These are phyloP conservation scores for Leccinum uliginosum DNA, from an alignment of 768 basidiomycete genomes.

Conservation along the genomic window DNA sequence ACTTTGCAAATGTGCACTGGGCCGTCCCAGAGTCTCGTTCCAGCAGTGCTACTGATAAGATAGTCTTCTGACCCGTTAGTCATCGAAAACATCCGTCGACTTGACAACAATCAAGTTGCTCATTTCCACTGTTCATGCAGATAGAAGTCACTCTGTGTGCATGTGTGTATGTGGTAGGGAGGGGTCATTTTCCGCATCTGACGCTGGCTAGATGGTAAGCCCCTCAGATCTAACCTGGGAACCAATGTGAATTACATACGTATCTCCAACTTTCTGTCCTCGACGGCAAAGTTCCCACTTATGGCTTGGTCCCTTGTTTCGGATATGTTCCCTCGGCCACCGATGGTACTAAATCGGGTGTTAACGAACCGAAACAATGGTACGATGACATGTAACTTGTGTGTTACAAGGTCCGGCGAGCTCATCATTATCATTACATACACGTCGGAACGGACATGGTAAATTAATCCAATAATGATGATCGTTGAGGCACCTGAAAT, in stretches of 20 bases:
- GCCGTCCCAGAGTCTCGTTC: not conserved
- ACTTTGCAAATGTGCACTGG: not conserved
- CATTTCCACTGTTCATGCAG: not conserved
- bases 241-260: not conserved
- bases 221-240: not conserved
- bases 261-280: slow-evolving; percentile 2
- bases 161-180: not conserved
- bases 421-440: slow-evolving; percentile 9
- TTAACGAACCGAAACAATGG: slow-evolving; percentile 23
- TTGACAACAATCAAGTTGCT: slow-evolving; percentile 20
- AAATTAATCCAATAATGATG: not conserved
- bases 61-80: slow-evolving; percentile 6
- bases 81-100: slow-evolving; percentile 8
- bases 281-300: slow-evolving; percentile 4
- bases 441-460: not conserved
- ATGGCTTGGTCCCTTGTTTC: slow-evolving; percentile 15
- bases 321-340: slow-evolving; percentile 5
- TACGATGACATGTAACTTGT: slow-evolving; percentile 14
- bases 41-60: not conserved
- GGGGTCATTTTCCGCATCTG: not conserved
- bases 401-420: slow-evolving; percentile 2
- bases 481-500: not conserved
- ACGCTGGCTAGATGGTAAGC: not conserved
- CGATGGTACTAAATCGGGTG: not conserved
- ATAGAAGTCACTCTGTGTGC: not conserved